These are phyloP conservation scores for Cladosporium sp. DNA, from an alignment of 2,329 filamentous ascomycete genomes.

Conservation along the genomic window DNA sequence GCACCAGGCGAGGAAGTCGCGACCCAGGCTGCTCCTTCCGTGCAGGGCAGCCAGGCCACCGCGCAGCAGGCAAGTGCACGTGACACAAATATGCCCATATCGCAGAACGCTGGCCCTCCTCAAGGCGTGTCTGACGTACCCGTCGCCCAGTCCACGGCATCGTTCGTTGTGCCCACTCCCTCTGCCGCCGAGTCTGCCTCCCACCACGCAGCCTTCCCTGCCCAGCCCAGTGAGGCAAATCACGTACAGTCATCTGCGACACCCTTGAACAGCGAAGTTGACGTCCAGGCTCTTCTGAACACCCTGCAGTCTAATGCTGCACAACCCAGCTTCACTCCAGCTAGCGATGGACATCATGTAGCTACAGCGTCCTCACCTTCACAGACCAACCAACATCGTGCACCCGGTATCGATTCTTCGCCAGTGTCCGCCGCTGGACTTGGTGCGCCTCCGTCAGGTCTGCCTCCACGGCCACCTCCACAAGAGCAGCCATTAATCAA, in stretches of 20 bases:
- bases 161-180: slow-evolving; percentile 7
- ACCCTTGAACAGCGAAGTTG: slow-evolving; percentile 40
- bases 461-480: slow-evolving; percentile 52
- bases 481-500: slow-evolving; percentile 53
- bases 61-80: slow-evolving; percentile 18
- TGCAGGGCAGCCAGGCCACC: neutral
- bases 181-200: slow-evolving; percentile 12
- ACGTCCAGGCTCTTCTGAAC: slow-evolving; percentile 51
- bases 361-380: slow-evolving; percentile 33
- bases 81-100: slow-evolving; percentile 10
- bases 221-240: neutral
- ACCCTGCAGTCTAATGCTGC: slow-evolving; percentile 37
- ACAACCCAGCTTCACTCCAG: slow-evolving; percentile 22
- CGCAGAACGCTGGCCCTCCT: slow-evolving; percentile 13
- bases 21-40: slow-evolving; percentile 3
- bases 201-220: slow-evolving; percentile 18
- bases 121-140: slow-evolving; percentile 13
- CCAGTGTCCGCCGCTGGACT: slow-evolving; percentile 36
- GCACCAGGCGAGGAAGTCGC: slow-evolving; percentile 10
- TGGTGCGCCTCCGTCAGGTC: slow-evolving; percentile 42
- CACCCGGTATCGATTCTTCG: slow-evolving; percentile 36
- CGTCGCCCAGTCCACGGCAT: slow-evolving; percentile 15
- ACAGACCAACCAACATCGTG: slow-evolving; percentile 34
- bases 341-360: slow-evolving; percentile 38
- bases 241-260: slow-evolving; percentile 10